A percentile compares a stretch with the other conserved stretches of the same genome.
Conservation (phyloP, 495 filamentous ascomycete species). For the Astrothelium subdiscretum region DNA sequence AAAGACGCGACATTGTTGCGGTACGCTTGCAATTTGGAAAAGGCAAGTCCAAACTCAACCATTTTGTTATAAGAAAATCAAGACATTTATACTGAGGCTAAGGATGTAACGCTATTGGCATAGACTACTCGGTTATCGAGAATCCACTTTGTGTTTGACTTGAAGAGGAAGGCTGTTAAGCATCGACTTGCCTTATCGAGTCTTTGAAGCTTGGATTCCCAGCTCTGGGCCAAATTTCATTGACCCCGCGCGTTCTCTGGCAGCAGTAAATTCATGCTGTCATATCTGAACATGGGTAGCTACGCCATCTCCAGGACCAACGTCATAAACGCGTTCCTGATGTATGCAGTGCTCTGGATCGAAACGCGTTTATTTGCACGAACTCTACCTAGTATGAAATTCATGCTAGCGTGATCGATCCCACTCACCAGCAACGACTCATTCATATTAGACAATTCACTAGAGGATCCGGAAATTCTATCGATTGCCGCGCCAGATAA, state of each 20-base stretch:
- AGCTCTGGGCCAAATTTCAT: neutral
- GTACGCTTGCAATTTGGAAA: neutral
- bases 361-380: too few relatives aligned
- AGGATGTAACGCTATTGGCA: neutral
- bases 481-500: too few relatives aligned
- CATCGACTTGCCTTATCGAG: neutral
- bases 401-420: too few relatives aligned
- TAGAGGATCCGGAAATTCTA: too few relatives aligned
- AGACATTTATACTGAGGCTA: neutral
- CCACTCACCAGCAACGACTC: too few relatives aligned
- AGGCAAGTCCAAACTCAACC: neutral
- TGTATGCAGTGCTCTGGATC: too few relatives aligned
- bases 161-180: constrained; percentile 2
- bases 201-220: neutral
- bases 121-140: neutral
- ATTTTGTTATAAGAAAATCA: neutral
- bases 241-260: neutral
- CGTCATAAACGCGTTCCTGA: too few relatives aligned
- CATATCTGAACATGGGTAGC: neutral
- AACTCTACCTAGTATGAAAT: too few relatives aligned
- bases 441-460: too few relatives aligned
- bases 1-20: neutral
- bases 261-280: neutral
- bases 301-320: neutral
- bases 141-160: neutral